These are phyloP conservation scores for Grosmannia clavigera DNA, from an alignment of 2,329 filamentous ascomycete species.

Conservation along the genomic window DNA sequence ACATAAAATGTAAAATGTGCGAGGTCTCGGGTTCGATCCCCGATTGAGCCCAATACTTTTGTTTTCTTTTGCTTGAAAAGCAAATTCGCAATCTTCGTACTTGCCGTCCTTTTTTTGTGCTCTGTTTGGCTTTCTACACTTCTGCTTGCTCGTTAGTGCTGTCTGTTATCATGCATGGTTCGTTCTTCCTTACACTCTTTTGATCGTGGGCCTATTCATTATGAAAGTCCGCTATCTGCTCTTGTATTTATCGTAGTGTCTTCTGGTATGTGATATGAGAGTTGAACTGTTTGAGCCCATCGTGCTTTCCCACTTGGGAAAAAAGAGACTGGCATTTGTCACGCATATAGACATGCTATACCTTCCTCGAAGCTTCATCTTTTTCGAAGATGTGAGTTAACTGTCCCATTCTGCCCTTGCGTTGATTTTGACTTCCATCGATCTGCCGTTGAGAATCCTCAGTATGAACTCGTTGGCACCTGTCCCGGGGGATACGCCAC, in stretches of 20 bases:
- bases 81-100: neutral
- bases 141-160: no score
- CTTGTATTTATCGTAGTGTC: no score
- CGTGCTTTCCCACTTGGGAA: neutral
- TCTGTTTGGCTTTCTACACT: no score
- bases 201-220: no score
- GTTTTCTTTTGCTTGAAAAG: neutral
- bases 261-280: no score
- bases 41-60: constrained; percentile 11
- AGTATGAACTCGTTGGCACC: neutral
- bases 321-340: neutral
- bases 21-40: constrained; percentile 15
- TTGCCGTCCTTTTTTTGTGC: no score
- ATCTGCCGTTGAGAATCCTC: neutral
- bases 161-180: no score
- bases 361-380: no score
- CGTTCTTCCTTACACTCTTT: no score
- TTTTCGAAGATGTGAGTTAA: no score
- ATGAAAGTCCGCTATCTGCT: no score
- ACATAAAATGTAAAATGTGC: constrained; percentile 11
- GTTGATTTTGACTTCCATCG: neutral
- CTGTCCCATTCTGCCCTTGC: neutral
- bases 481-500: neutral
- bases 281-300: neutral
- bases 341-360: neutral